Evolutionary conservation across 257 asterid genomes (phyloP).

Genomic region (Jacaranda copaia): DNA sequence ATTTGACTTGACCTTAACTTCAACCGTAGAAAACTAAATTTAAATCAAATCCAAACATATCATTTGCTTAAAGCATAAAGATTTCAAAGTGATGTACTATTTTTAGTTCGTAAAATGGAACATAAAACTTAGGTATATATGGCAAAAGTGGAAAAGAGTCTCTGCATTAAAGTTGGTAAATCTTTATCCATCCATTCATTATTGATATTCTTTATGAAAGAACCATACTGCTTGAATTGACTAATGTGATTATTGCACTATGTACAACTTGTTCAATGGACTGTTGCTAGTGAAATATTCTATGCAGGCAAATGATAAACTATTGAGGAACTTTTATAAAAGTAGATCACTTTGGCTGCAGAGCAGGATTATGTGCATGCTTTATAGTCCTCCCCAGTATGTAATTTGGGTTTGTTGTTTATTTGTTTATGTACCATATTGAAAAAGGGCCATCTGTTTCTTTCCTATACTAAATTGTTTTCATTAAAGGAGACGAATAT

Average conservation of each 20-base stretch:
- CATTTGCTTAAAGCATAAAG: too few relatives aligned
- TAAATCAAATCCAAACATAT: too few relatives aligned
- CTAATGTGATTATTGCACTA: constrained; percentile 2
- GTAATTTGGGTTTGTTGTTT: neutral
- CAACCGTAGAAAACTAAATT: too few relatives aligned
- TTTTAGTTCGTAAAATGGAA: too few relatives aligned
- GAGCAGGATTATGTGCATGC: neutral
- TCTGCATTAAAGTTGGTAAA: neutral
- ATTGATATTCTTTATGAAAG: neutral
- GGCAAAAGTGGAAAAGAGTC: neutral
- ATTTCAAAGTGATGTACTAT: too few relatives aligned
- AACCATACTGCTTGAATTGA: neutral
- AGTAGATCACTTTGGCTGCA: neutral
- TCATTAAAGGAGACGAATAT: neutral
- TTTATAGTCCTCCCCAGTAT: neutral
- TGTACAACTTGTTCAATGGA: neutral
- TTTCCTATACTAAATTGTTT: neutral
- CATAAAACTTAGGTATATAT: neutral
- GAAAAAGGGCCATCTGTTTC: neutral
- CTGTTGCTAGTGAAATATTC: neutral
- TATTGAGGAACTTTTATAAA: constrained; percentile 3
- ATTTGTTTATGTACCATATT: neutral
- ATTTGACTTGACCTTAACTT: too few relatives aligned
- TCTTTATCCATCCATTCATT: neutral
- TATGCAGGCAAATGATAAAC: neutral